Conservation (phyloP, 2,329 filamentous ascomycete genomes). For the Penicillium nordicum region DNA sequence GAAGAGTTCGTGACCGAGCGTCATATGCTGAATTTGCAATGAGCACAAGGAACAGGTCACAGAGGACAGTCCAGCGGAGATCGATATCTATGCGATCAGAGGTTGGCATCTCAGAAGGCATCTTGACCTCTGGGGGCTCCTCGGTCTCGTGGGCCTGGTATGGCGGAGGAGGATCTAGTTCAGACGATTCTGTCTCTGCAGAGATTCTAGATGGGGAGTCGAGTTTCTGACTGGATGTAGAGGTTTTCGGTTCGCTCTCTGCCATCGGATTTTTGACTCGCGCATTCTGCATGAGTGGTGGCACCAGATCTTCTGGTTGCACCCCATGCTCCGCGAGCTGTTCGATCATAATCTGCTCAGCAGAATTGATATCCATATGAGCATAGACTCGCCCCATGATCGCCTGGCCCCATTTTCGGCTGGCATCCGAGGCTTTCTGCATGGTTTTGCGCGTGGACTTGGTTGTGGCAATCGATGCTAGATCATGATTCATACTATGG, state of each 20-base stretch:
- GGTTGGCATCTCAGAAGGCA: conserved; percentile 75
- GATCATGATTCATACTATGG: conserved; percentile 68
- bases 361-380: conserved; percentile 90
- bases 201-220: conserved; percentile 32
- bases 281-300: conserved; percentile 84
- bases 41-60: conserved; percentile 91
- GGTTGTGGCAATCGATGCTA: conserved; percentile 57
- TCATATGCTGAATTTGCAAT: conserved; percentile 96
- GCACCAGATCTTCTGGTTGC: conserved; percentile 75
- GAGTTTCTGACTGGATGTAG: conserved; percentile 32
- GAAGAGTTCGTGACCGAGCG: conserved; percentile 74
- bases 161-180: conserved; percentile 53
- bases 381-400: conserved; percentile 94
- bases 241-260: conserved; percentile 43
- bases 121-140: conserved; percentile 74
- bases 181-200: conserved; percentile 35
- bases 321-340: conserved; percentile 92
- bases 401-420: conserved; percentile 96
- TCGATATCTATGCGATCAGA: conserved; percentile 91
- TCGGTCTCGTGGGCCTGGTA: conserved; percentile 63
- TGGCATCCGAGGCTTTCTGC: conserved; percentile 67
- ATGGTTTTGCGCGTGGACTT: conserved; percentile 70
- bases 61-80: conserved; percentile 92
- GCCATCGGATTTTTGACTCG: conserved; percentile 90
- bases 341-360: conserved; percentile 97